Evolutionary conservation across 352 stramenopile genomes (phyloP).

Genomic region (Globisporangium okanoganense): DNA sequence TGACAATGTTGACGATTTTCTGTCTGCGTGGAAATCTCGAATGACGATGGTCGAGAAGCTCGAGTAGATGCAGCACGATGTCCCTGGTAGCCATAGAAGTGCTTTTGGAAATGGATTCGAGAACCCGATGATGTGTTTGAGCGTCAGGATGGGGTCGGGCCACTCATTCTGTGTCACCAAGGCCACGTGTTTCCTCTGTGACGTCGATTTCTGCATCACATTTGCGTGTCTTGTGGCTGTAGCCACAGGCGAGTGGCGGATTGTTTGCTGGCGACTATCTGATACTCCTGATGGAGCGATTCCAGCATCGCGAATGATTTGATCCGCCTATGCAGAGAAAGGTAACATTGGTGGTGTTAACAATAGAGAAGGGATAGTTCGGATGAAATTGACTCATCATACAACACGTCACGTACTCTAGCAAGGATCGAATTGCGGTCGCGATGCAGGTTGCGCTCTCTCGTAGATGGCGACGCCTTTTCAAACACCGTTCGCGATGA

Average conservation of each 20-base stretch:
- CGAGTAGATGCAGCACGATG: constrained; percentile 50
- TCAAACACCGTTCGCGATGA: background rate
- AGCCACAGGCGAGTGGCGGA: background rate
- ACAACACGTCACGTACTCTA: constrained; percentile 19
- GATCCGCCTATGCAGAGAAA: constrained; percentile 26
- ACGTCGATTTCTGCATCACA: background rate
- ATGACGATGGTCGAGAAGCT: constrained; percentile 65
- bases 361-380: background rate
- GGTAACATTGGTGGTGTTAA: background rate
- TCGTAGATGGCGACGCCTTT: constrained; percentile 11
- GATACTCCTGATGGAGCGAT: constrained; percentile 12
- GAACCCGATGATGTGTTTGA: constrained; percentile 61
- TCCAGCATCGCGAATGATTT: constrained; percentile 40
- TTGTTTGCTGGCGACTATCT: background rate
- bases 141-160: constrained; percentile 60
- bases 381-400: background rate
- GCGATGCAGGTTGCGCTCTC: constrained; percentile 27
- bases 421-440: constrained; percentile 32
- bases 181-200: constrained; percentile 13
- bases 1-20: background rate
- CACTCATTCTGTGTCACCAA: constrained; percentile 41
- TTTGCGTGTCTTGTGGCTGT: background rate
- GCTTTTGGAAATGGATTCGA: constrained; percentile 40
- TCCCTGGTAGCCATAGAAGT: constrained; percentile 46
- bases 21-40: constrained; percentile 26